Evolutionary conservation across 768 basidiomycete genomes (phyloP), one percentile per base, ranked within the genome.

Genomic region (Pleurotus citrinopileatus): DNA sequence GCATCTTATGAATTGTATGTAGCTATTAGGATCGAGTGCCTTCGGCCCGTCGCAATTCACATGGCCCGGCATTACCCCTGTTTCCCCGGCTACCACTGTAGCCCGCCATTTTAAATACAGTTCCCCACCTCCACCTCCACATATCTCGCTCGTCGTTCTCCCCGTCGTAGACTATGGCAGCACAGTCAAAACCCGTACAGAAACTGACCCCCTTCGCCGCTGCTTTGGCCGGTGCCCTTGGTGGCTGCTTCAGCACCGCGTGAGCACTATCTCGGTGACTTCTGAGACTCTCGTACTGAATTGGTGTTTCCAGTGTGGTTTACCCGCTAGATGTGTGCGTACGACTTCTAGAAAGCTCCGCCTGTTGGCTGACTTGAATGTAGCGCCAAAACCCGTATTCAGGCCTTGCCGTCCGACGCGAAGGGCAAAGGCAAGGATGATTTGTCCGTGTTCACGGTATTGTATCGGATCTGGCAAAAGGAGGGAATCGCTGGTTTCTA

Each of bases 291-390:
- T 25, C 37, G 59, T 60, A 28, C 37, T 54, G 25, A 44, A n/a
- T 38, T 28, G 20, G 23, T 53, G 32, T 34, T 29, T 53, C 1
- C 60, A 96, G 94, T 42, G 80, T 89, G 42, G 93, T 98, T 3
- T 99, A 99, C 66, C 96, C 96, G 13, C 73, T 99, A 52, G 96
- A 99, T 70, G 92, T 94, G 87, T 93, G 74, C 62, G 91, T 55
- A 40, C 26, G 47, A 42, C 23, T 52, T 38, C 27, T 40, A 32
- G 22, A 28, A 23, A 1, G 32, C 47, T n/a, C 26, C 3, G 28
- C 40, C 3, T 26, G 32, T 55, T 32, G 26, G 57, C 34, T 47
- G 10, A 27, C 23, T 9, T 34, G 8, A 12, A 12, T 51, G 13
- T 64, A 97, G 94, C 7, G 88, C 91, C 54, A 98, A 98, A 71